These are phyloP conservation scores for Stemphylium vesicarium DNA, from an alignment of 2,329 filamentous ascomycete species.

Conservation along the genomic window DNA sequence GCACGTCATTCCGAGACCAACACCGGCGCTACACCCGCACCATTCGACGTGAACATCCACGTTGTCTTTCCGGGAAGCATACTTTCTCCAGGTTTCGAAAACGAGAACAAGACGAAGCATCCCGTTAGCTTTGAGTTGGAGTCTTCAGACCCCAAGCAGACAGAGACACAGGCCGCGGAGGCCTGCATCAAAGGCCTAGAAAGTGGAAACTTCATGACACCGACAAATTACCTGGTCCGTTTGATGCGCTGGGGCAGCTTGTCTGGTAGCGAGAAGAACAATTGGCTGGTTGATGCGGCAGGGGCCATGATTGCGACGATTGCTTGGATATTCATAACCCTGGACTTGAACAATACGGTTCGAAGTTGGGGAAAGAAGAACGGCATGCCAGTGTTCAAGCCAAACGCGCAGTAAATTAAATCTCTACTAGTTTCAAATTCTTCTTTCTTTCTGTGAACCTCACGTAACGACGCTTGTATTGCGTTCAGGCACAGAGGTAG, in stretches of 20 bases:
- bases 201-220: conserved; percentile 78
- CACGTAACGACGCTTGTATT: too few species aligned
- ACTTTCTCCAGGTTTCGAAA: conserved; percentile 72
- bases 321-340: conserved; percentile 63
- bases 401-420: conserved; percentile 32
- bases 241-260: conserved; percentile 70
- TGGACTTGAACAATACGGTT: conserved; percentile 64
- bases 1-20: conserved; percentile 52
- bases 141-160: conserved; percentile 79
- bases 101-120: conserved; percentile 81
- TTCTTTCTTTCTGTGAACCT: too few species aligned
- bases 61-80: conserved; percentile 87
- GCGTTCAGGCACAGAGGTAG: neutral
- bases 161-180: conserved; percentile 76
- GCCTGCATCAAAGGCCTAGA: conserved; percentile 76
- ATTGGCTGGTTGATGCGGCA: conserved; percentile 60
- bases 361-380: conserved; percentile 64
- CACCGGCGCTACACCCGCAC: conserved; percentile 44
- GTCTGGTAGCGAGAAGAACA: conserved; percentile 61
- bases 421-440: neutral
- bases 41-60: conserved; percentile 77
- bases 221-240: conserved; percentile 74
- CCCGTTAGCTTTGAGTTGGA: conserved; percentile 80
- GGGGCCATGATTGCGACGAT: conserved; percentile 61
- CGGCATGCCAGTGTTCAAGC: conserved; percentile 48